Conservation (phyloP, 768 basidiomycete genomes). For the Pulveroboletus sp. region DNA sequence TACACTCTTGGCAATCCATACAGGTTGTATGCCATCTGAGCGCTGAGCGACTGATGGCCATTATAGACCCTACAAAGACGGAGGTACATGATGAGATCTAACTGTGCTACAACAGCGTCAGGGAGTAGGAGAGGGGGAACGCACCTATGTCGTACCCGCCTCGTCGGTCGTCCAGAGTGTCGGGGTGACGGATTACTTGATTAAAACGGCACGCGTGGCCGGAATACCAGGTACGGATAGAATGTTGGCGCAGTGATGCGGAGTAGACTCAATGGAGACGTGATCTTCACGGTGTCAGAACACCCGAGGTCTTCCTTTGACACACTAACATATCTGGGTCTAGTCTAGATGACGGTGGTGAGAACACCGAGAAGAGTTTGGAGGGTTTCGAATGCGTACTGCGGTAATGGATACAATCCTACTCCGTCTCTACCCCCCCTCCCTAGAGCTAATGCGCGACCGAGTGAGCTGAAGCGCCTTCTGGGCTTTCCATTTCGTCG, state of each 20-base stretch:
- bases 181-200: constrained; percentile 19
- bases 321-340: not conserved
- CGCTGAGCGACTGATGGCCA: constrained; percentile 14
- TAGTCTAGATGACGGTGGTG: constrained; percentile 3
- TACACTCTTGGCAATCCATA: constrained; percentile 27
- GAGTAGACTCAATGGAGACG: constrained; percentile 31
- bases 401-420: no score
- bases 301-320: constrained; percentile 21
- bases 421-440: constrained; percentile 30
- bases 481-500: constrained; percentile 18
- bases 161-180: constrained; percentile 13
- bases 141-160: constrained; percentile 27
- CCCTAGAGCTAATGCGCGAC: constrained; percentile 13
- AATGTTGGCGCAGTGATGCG: constrained; percentile 12
- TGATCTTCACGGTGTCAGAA: constrained; percentile 24
- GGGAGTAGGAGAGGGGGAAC: not conserved
- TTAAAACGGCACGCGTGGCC: constrained; percentile 19
- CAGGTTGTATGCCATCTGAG: constrained; percentile 20
- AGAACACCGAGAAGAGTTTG: constrained; percentile 8
- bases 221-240: constrained; percentile 19
- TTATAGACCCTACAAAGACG: constrained; percentile 21
- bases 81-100: constrained; percentile 3
- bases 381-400: no score
- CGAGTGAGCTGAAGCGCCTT: constrained; percentile 16
- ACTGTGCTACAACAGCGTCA: not conserved